These are phyloP conservation scores for Mariannaea elegans DNA, from an alignment of 2,329 filamentous ascomycete species.

Conservation along the genomic window DNA sequence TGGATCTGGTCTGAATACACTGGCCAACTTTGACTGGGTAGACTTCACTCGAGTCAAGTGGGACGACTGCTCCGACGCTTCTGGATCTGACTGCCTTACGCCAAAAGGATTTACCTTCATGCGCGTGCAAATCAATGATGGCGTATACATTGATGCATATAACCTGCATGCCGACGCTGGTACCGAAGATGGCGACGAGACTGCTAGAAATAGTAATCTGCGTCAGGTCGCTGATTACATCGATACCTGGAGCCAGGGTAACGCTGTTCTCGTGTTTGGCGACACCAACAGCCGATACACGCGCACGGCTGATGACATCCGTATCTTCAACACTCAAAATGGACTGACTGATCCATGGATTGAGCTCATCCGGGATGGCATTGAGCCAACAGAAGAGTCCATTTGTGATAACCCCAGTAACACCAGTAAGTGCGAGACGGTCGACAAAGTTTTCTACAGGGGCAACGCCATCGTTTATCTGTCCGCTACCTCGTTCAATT, in stretches of 20 bases:
- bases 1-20: constrained; percentile 71
- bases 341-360: constrained; percentile 69
- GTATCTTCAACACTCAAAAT: constrained; percentile 58
- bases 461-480: constrained; percentile 55
- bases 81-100: constrained; percentile 68
- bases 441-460: constrained; percentile 74
- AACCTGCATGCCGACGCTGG: constrained; percentile 74
- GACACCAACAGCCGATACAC: constrained; percentile 74
- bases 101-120: constrained; percentile 77
- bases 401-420: constrained; percentile 53
- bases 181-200: constrained; percentile 56
- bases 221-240: constrained; percentile 68
- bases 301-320: constrained; percentile 51
- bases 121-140: constrained; percentile 61
- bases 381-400: constrained; percentile 47
- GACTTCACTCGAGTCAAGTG: constrained; percentile 65
- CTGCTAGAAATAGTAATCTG: constrained; percentile 66
- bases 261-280: constrained; percentile 70
- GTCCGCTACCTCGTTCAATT: constrained; percentile 59
- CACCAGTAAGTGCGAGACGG: constrained; percentile 66
- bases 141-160: constrained; percentile 68
- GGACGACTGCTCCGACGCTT: constrained; percentile 64
- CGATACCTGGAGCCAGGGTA: constrained; percentile 62
- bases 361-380: constrained; percentile 58
- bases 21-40: constrained; percentile 66